A percentile compares a stretch with the other conserved stretches of the same genome.
These are phyloP conservation scores for Sclerotinia minor DNA, from an alignment of 2,329 filamentous ascomycete genomes.

Conservation along the genomic window DNA sequence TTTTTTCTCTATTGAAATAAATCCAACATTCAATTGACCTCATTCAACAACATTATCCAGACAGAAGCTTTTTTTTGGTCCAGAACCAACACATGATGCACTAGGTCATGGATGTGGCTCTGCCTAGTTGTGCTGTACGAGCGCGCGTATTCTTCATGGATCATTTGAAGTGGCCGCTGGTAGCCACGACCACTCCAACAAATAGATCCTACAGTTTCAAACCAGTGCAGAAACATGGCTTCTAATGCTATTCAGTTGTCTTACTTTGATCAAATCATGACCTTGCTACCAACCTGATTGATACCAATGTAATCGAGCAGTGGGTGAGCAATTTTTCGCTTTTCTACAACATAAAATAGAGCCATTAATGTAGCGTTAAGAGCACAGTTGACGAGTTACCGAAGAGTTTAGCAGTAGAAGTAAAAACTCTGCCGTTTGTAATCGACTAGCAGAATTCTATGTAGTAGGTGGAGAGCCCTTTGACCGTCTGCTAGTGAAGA, in stretches of 20 bases:
- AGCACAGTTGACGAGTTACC: neutral
- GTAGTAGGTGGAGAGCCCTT: neutral
- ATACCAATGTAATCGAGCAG: neutral
- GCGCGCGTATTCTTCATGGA: constrained; percentile 4
- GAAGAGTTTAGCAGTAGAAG: neutral
- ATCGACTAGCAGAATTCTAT: neutral
- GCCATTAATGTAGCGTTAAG: neutral
- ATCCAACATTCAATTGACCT: neutral
- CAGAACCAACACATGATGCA: neutral
- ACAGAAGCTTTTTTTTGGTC: neutral
- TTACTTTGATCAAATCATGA: neutral
- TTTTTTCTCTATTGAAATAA: neutral
- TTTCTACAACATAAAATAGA: neutral
- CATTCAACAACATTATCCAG: neutral
- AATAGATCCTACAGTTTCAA: neutral
- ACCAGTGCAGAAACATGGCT: neutral
- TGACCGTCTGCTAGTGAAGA: neutral
- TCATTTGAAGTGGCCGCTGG: neutral
- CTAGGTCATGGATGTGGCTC: neutral
- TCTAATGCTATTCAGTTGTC: neutral
- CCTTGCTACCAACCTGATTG: neutral
- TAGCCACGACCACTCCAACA: neutral
- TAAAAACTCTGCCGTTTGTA: neutral
- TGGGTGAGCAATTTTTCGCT: neutral
- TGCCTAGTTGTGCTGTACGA: constrained; percentile 6